Base-by-base conservation (phyloP, 1,284 basidiomycete genomes). In the Leccinum angustisporum region DNA sequence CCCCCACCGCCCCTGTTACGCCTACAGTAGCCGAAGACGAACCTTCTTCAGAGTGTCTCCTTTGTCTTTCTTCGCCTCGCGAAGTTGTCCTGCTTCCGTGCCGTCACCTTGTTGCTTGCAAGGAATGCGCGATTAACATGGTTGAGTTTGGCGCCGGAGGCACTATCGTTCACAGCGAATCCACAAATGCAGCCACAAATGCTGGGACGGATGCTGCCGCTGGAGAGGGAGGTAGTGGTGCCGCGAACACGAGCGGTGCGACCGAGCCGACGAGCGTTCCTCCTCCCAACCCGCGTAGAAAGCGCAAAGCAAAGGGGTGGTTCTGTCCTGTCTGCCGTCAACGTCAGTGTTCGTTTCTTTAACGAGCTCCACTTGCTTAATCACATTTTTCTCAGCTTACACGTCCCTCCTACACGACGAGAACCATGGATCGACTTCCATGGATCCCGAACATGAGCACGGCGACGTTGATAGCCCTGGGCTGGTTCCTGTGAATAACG, bases 91-190 rank as follows among this genome's bases (percentile, higher is more conserved):
- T 96, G 5, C 83, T 96, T 5, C 94, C 94, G 0, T 96, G 94
- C 73, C 81, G 94, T 59, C 94, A 96, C 75, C 82, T 96, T 31
- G 94, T 96, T 59, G 94, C 94, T 6, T 96, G 94, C 77, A 87
- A 91, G 67, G 94, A 95, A 54, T 96, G 94, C 68, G 94, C 94
- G 0, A 77, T 95, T 52, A 95, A 95, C 71, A 96, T 96, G 94
- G 88, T 96, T 46, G 94, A 96, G 73, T 96, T 94, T 72, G 94
- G 94, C 40, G 94, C 94, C 0, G 94, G 94, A 2, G 94, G 94
- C 4, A 87, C 82, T 48, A 91, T 95, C 51, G 83, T 81, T 25
- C 84, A 93, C 60, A 73, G 80, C 10, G 82, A 85, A 50, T 85
- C 85, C 30, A 74, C 68, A 50, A 77, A 68, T 58, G 13, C 65